phyloP scores from a whole-genome alignment of 176 grass and related monocot genomes.

The Musa acuminata region DNA sequence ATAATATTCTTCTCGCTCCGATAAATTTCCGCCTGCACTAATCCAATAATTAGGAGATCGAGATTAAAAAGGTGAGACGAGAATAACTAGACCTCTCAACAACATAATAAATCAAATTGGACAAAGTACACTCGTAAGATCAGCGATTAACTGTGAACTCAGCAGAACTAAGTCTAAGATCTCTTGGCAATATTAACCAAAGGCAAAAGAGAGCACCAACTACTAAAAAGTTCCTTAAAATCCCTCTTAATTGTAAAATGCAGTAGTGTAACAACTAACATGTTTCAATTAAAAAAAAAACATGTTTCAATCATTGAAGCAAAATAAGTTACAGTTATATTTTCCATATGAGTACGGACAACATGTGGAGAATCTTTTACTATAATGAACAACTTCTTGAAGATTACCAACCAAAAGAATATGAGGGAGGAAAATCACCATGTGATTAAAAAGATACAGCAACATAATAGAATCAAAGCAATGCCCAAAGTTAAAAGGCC shows the following conservation, averaged over 20 bases:
- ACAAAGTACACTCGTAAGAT: neutral
- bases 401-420: too few relatives aligned
- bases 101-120: neutral
- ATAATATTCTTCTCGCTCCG: slow-evolving; percentile 11
- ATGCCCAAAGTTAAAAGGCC: neutral
- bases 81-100: neutral
- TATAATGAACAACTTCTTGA: too few relatives aligned
- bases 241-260: neutral
- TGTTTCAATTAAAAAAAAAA: too few relatives aligned
- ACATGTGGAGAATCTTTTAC: too few relatives aligned
- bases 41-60: neutral
- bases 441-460: neutral
- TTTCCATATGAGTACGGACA: too few relatives aligned
- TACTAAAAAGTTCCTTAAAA: neutral
- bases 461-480: neutral
- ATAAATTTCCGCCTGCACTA: slow-evolving; percentile 15
- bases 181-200: neutral
- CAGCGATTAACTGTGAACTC: neutral
- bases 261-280: neutral
- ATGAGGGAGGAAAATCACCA: neutral
- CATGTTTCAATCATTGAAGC: too few relatives aligned
- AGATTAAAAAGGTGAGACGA: neutral
- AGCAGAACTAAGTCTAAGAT: neutral
- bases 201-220: neutral
- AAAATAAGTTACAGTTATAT: too few relatives aligned